Evolutionary conservation across 23 red algal genomes (phyloP).

Genomic region (Gracilaria domingensis): DNA sequence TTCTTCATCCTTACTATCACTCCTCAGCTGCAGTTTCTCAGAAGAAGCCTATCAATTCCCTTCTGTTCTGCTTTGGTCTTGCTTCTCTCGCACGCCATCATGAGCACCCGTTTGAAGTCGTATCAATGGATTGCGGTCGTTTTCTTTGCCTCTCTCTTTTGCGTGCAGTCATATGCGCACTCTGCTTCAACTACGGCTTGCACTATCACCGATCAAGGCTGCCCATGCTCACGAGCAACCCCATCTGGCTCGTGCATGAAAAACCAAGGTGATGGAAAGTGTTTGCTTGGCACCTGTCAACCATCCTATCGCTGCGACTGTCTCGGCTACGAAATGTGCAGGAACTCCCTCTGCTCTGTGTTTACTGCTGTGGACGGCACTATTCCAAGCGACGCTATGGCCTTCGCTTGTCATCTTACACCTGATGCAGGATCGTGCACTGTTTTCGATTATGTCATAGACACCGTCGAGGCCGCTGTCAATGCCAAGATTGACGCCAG

Average conservation of each 20-base stretch:
- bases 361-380: conserved; percentile 10
- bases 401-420: conserved; percentile 39
- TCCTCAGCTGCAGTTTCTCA: neutral
- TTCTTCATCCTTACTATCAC: too few species aligned
- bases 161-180: neutral
- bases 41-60: too few species aligned
- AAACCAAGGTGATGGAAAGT: conserved; percentile 42
- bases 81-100: neutral
- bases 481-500: conserved; percentile 32
- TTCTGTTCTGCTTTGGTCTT: neutral
- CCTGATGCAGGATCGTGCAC: conserved; percentile 35
- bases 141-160: neutral
- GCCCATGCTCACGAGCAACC: conserved; percentile 26
- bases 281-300: conserved; percentile 26
- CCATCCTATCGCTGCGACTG: conserved; percentile 56
- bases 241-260: conserved; percentile 46
- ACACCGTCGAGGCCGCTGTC: conserved; percentile 26
- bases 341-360: conserved; percentile 10
- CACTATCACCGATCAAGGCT: conserved; percentile 8
- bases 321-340: conserved; percentile 53
- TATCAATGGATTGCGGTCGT: neutral
- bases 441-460: conserved; percentile 11
- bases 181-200: neutral
- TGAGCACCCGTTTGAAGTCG: neutral
- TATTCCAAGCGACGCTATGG: conserved; percentile 41